Evolutionary conservation across 495 filamentous ascomycete genomes (phyloP), one percentile per base, ranked within the genome.

Genomic region (Xylaria curta): DNA sequence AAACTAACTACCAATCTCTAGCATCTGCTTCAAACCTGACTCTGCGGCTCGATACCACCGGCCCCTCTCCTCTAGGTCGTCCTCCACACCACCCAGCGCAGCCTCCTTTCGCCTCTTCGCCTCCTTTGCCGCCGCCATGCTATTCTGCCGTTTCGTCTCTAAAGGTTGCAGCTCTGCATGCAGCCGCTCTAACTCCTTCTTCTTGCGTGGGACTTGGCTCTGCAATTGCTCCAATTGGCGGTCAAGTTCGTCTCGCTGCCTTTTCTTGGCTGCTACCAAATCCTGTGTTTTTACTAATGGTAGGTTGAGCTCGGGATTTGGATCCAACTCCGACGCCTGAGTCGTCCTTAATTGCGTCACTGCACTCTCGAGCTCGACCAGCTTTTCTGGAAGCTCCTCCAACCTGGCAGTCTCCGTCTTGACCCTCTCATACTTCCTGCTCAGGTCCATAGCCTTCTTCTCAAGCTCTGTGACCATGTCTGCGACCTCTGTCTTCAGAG

Each of bases 1-100:
- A 19, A 59, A 49, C 69, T 64, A 80, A 31, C 46, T 28, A 8
- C 76, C 28, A 36, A 79, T 72, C 44, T 81, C 90, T 68, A 96
- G 82, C 78, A 97, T 83, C 60, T 87, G 87, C 74, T 87, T 90
- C 79, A 97, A 81, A 2, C 86, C 88, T 17, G 83, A 81, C 79
- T 95, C 93, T 1, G 90, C 88, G 38, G 91, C 90, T 71, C 88
- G 88, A 76, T 91, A 91, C 94, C 94, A 97, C 75, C 93, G 83
- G 19, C 93, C 94, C 80, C 88, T 88, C 80, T 93, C 91, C 77
- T 97, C 93, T 28, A 97, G 79, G 66, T 95, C 93, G 79, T 96
- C 93, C 65, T 89, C 91, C 38, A 91, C 87, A 0, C 90, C 89
- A 59, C 89, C 83, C 36, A 83, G 79, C 21, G 85, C 89, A 44